A percentile compares a stretch with the other conserved stretches of the same genome.
Conservation (phyloP, 805 yeast genomes). For the Starmerella khaoyaiensis region DNA sequence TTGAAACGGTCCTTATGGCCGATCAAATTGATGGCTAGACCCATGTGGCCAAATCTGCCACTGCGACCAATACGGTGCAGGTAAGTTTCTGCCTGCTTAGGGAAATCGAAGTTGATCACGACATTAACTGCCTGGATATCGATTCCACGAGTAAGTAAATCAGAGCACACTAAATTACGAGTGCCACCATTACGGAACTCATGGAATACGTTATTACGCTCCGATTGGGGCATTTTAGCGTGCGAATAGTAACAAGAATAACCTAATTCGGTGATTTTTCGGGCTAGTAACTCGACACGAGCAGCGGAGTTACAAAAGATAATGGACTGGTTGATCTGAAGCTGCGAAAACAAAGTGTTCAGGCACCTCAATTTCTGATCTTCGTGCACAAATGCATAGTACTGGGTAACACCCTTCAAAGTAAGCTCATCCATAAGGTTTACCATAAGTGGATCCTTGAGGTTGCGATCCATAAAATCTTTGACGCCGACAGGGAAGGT, state of each 20-base stretch:
- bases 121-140: constrained; percentile 98
- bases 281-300: constrained; percentile 89
- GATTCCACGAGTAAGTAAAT: constrained; percentile 91
- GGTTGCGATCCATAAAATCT: constrained; percentile 79
- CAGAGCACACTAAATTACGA: constrained; percentile 93
- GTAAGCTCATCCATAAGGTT: constrained; percentile 97
- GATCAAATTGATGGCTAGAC: constrained; percentile 91
- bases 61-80: constrained; percentile 98
- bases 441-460: constrained; percentile 85
- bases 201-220: constrained; percentile 95
- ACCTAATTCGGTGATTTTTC: constrained; percentile 90
- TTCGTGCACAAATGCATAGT: constrained; percentile 96
- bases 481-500: constrained; percentile 93
- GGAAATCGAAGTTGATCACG: constrained; percentile 95
- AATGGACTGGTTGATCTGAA: constrained; percentile 91
- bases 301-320: constrained; percentile 95
- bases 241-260: constrained; percentile 95
- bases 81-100: constrained; percentile 94
- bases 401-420: constrained; percentile 89
- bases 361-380: constrained; percentile 90
- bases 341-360: constrained; percentile 83
- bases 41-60: constrained; percentile 96
- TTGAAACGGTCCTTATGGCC: constrained; percentile 94
- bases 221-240: constrained; percentile 94
- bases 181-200: constrained; percentile 97